Percentiles rank a stretch among this genome's conserved stretches.
Conservation (phyloP, 2,329 filamentous ascomycete species). For the Clonostachys chloroleuca region DNA sequence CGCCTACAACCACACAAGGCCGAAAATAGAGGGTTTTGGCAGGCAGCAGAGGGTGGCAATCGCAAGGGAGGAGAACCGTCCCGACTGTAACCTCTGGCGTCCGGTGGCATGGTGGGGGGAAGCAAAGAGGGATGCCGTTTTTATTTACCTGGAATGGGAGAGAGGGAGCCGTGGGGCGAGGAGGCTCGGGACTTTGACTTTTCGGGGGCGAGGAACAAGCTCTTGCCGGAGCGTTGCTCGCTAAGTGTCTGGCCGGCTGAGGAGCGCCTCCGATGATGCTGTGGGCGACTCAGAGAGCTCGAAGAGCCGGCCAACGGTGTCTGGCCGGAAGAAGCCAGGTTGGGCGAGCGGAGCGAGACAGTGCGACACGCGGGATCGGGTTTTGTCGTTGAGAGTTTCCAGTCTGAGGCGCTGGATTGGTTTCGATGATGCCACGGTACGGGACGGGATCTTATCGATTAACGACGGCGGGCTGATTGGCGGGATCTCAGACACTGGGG, state of each 20-base stretch:
- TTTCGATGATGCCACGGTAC: too few species aligned
- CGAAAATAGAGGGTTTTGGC: not conserved
- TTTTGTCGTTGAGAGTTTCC: too few species aligned
- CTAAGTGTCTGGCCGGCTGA: slow-evolving; percentile 32
- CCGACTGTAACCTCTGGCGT: not conserved
- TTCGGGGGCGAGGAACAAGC: slow-evolving; percentile 17
- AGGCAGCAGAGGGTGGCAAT: not conserved
- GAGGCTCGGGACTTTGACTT: slow-evolving; percentile 9
- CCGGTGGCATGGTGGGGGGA: not conserved
- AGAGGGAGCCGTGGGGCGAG: slow-evolving; percentile 23
- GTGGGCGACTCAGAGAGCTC: slow-evolving; percentile 45
- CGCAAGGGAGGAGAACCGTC: not conserved
- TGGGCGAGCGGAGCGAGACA: too few species aligned
- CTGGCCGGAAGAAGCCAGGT: not conserved
- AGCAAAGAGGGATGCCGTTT: slow-evolving; percentile 2
- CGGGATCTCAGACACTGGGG: too few species aligned
- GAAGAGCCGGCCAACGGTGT: slow-evolving; percentile 40
- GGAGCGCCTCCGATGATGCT: slow-evolving; percentile 42
- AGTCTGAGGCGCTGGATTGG: too few species aligned
- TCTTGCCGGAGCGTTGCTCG: slow-evolving; percentile 20
- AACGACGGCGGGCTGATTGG: too few species aligned
- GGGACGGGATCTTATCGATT: too few species aligned
- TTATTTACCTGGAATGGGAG: slow-evolving; percentile 52
- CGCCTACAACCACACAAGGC: not conserved
- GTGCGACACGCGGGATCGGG: too few species aligned